phyloP scores from a whole-genome alignment of 345 rosid species.

The Angophora floribunda region DNA sequence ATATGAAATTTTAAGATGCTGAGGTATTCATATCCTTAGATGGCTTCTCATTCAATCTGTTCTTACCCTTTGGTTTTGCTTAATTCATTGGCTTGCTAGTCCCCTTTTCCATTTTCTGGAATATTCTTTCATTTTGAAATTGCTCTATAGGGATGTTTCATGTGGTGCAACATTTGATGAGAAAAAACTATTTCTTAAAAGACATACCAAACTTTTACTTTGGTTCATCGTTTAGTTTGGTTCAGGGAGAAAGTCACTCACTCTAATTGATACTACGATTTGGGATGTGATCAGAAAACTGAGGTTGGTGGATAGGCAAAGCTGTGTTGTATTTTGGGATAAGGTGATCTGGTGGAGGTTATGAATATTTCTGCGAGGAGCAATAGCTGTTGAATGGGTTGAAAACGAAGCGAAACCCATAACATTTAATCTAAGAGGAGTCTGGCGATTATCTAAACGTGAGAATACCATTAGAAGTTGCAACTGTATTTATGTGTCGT shows the following conservation, averaged over 20 bases:
- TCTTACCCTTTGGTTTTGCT: not conserved
- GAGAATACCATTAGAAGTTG: not conserved
- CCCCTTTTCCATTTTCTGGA: not conserved
- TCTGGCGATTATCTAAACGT: not conserved
- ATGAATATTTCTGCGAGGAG: not conserved
- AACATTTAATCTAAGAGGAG: not conserved
- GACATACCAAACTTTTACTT: not conserved
- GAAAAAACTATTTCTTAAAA: not conserved
- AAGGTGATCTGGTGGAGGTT: not conserved
- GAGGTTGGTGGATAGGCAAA: not conserved
- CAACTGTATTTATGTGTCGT: not conserved
- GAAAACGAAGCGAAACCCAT: not conserved
- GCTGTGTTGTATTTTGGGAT: not conserved
- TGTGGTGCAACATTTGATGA: not conserved
- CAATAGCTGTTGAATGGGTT: not conserved
- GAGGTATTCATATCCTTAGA: not conserved
- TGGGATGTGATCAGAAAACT: not conserved
- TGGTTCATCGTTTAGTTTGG: not conserved
- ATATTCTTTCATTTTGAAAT: not conserved
- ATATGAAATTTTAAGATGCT: not conserved
- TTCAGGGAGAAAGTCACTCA: not conserved
- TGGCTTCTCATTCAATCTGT: not conserved
- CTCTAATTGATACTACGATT: not conserved
- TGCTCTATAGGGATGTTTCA: not conserved
- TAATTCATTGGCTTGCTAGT: not conserved